These are phyloP conservation scores for Nemania serpens DNA, from an alignment of 2,329 filamentous ascomycete species.

Conservation along the genomic window DNA sequence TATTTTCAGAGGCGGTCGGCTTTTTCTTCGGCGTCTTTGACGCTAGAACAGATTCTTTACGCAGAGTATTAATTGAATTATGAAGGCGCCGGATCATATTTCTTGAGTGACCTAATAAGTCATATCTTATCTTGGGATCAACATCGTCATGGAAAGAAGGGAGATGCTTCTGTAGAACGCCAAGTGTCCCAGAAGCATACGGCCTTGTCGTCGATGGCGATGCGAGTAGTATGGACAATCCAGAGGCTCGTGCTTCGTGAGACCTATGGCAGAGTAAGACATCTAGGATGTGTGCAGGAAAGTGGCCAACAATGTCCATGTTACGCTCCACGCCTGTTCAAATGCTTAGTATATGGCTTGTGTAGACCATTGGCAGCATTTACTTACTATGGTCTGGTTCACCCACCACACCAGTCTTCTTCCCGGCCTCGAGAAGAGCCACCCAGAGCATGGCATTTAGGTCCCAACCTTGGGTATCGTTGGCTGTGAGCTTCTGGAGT, in stretches of 20 bases:
- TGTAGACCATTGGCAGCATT: constrained; percentile 17
- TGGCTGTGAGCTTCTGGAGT: constrained; percentile 51
- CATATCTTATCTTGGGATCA: constrained; percentile 84
- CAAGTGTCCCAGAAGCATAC: constrained; percentile 66
- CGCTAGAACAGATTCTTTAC: constrained; percentile 40
- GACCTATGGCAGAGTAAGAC: constrained; percentile 60
- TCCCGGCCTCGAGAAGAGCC: constrained; percentile 71
- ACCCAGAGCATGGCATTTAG: constrained; percentile 64
- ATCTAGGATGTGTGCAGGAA: constrained; percentile 54
- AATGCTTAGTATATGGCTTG: constrained; percentile 16
- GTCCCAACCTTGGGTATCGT: constrained; percentile 52
- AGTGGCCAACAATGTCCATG: constrained; percentile 37
- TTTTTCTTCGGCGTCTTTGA: constrained; percentile 41
- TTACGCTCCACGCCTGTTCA: constrained; percentile 32
- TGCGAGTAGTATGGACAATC: constrained; percentile 77
- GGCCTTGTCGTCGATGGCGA: constrained; percentile 77
- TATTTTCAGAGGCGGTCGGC: not conserved
- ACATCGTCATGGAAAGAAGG: constrained; percentile 78
- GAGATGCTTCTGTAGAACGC: constrained; percentile 67
- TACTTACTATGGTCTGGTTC: constrained; percentile 59
- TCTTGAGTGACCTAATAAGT: constrained; percentile 74
- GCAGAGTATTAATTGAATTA: constrained; percentile 64
- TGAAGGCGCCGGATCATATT: constrained; percentile 78
- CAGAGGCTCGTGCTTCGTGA: constrained; percentile 74
- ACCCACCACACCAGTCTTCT: constrained; percentile 70